Evolutionary conservation across 805 yeast species (phyloP), one percentile per base, ranked within the genome.

Genomic region (Spencermartinsiella europaea): DNA sequence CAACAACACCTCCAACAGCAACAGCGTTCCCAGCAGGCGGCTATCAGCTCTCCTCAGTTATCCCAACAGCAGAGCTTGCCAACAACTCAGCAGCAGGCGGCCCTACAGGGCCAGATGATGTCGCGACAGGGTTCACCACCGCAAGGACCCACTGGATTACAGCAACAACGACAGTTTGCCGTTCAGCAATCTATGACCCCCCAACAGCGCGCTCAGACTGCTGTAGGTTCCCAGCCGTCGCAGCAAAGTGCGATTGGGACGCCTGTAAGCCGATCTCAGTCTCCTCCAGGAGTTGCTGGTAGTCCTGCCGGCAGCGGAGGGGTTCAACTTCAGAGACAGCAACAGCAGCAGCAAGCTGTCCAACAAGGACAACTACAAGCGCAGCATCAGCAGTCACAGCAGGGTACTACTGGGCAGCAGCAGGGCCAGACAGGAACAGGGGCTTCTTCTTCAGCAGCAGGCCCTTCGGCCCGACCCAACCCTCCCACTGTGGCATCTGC

Each of bases 401-500:
- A 48, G 33, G 47, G 46, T 10, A 47, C 37, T 27, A 42, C 43
- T 4, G 49, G 22, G 42, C 27, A 17, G 20, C 51, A 20, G 40
- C 48, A 17, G 41, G 17, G 19, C 28, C 22, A 17, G 19, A 17
- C 48, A 21, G 34, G 48, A 21, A 21, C 37, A 15, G 44, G 21
- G 20, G 12, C 38, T 17, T 37, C 38, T 15, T 8, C 44, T 5
- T 31, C 48, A 3, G 39, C 59, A 5, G 39, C 57, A 4, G 60
- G 62, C 4, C 55, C 61, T 3, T 57, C 63, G 3, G 60, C 61
- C 3, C 48, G 64, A 2, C 62, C 63, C 2, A 58, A 48, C 34
- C 58, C 57, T 36, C 54, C 63, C 3, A 55, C 52, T 14, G 56
- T 68, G 21, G 36, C 53, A 40, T 27, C 54, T 35, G 35, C 51